phyloP scores from a whole-genome alignment of 352 stramenopile genomes.

The Pythium sp. region DNA sequence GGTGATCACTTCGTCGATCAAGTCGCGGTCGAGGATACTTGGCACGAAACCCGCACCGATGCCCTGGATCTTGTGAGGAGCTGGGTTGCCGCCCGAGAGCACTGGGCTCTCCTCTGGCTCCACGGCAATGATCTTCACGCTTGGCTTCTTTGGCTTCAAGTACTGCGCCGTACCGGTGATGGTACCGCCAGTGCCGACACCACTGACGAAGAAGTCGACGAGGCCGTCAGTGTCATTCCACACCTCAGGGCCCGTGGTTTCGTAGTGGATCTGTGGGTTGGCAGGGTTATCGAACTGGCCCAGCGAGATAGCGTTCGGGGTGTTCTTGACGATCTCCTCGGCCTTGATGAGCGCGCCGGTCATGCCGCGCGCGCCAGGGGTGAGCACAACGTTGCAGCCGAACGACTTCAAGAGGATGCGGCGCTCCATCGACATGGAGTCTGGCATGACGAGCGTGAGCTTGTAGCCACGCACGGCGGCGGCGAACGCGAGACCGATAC shows the following conservation, averaged over 20 bases:
- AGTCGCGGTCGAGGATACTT: slow-evolving; percentile 68
- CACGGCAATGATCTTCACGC: slow-evolving; percentile 79
- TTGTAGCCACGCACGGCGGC: slow-evolving; percentile 89
- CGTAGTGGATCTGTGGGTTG: slow-evolving; percentile 93
- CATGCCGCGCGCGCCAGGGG: slow-evolving; percentile 83
- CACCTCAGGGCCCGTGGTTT: slow-evolving; percentile 87
- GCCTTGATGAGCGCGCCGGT: slow-evolving; percentile 76
- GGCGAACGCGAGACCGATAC: slow-evolving; percentile 93
- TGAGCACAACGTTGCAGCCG: slow-evolving; percentile 90
- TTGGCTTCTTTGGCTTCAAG: slow-evolving; percentile 86
- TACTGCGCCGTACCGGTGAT: slow-evolving; percentile 83
- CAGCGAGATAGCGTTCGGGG: slow-evolving; percentile 80
- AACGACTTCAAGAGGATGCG: slow-evolving; percentile 94
- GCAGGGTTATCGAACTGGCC: slow-evolving; percentile 97
- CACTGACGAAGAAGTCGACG: slow-evolving; percentile 88
- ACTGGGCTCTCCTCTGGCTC: slow-evolving; percentile 84
- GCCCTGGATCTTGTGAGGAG: slow-evolving; percentile 85
- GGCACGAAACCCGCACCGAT: slow-evolving; percentile 84
- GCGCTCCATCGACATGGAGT: slow-evolving; percentile 95
- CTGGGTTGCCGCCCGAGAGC: slow-evolving; percentile 76
- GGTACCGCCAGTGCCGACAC: slow-evolving; percentile 85
- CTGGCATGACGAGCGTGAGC: slow-evolving; percentile 94
- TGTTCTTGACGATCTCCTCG: slow-evolving; percentile 73
- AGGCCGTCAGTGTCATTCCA: slow-evolving; percentile 87
- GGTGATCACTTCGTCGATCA: slow-evolving; percentile 90